phyloP scores from a whole-genome alignment of 768 basidiomycete species.

The Crepidotus variabilis region DNA sequence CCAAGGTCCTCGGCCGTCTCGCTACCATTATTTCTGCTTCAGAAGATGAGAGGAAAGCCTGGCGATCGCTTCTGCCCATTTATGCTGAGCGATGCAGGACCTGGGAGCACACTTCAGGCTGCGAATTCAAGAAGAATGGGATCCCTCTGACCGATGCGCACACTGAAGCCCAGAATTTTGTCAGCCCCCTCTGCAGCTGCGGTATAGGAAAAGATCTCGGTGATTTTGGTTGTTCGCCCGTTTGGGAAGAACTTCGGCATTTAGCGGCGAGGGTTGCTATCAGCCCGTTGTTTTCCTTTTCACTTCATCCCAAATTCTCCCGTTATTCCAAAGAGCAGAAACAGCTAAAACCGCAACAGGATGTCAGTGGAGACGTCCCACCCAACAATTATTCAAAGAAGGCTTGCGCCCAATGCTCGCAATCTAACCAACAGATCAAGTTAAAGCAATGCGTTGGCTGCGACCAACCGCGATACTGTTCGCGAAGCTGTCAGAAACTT shows the following conservation, averaged over 20 bases:
- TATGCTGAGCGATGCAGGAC: slow-evolving; percentile 50
- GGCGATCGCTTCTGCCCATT: slow-evolving; percentile 49
- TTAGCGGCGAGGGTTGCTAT: slow-evolving; percentile 46
- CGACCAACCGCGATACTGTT: background rate
- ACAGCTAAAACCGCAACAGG: background rate
- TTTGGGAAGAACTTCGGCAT: slow-evolving; percentile 36
- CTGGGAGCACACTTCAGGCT: slow-evolving; percentile 43
- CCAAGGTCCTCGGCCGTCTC: slow-evolving; percentile 2
- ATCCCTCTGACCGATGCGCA: slow-evolving; percentile 20
- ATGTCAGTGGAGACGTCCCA: background rate
- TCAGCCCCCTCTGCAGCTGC: slow-evolving; percentile 45
- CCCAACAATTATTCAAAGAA: background rate
- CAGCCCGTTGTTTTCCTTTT: slow-evolving; percentile 46
- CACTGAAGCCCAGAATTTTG: slow-evolving; percentile 31
- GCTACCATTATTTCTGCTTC: slow-evolving; percentile 6
- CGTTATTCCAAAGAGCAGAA: background rate
- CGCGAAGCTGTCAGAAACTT: background rate
- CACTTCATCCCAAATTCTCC: slow-evolving; percentile 22
- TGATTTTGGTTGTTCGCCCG: slow-evolving; percentile 22
- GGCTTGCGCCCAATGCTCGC: background rate
- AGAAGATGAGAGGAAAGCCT: slow-evolving; percentile 35
- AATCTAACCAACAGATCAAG: background rate
- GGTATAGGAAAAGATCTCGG: slow-evolving; percentile 42
- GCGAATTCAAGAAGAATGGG: slow-evolving; percentile 39
- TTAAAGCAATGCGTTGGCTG: background rate